phyloP scores from a whole-genome alignment of 495 filamentous ascomycete genomes.

The Daldinia vernicosa region DNA sequence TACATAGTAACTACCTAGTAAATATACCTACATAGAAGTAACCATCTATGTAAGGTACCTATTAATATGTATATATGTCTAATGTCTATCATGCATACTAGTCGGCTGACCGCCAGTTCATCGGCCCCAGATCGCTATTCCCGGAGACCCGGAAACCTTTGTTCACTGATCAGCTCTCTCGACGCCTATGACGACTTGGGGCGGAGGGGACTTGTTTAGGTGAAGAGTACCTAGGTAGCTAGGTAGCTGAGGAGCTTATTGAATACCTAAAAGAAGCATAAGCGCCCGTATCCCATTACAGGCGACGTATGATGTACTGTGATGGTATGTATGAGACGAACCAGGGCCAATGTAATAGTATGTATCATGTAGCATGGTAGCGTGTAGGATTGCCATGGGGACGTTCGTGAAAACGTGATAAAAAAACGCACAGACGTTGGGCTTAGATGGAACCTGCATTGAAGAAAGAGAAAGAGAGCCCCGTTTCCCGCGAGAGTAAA shows the following conservation, averaged over 20 bases:
- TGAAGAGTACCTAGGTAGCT: not conserved
- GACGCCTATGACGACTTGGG: conserved; percentile 18
- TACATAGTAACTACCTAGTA: too few species aligned
- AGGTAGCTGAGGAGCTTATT: not conserved
- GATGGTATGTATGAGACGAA: conserved; percentile 37
- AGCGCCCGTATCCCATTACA: conserved; percentile 24
- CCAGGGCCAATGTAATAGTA: conserved; percentile 18
- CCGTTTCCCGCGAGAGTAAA: conserved; percentile 42
- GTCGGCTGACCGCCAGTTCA: conserved; percentile 49
- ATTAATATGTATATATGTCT: not conserved
- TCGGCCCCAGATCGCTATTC: conserved; percentile 44
- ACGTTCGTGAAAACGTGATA: conserved; percentile 34
- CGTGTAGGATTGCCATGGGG: not conserved
- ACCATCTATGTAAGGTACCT: too few species aligned
- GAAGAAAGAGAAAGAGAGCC: conserved; percentile 39
- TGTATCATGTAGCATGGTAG: not conserved
- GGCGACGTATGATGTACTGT: conserved; percentile 32
- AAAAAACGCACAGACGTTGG: conserved; percentile 45
- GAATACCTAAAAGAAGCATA: conserved; percentile 15
- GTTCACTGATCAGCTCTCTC: conserved; percentile 7
- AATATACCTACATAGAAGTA: too few species aligned
- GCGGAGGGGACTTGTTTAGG: not conserved
- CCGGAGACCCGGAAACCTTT: conserved; percentile 42
- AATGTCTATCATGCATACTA: conserved; percentile 22
- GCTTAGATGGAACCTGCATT: conserved; percentile 23